Conservation (phyloP, 192 early-diverging fungal genomes). For the Linnemannia hyalina region DNA sequence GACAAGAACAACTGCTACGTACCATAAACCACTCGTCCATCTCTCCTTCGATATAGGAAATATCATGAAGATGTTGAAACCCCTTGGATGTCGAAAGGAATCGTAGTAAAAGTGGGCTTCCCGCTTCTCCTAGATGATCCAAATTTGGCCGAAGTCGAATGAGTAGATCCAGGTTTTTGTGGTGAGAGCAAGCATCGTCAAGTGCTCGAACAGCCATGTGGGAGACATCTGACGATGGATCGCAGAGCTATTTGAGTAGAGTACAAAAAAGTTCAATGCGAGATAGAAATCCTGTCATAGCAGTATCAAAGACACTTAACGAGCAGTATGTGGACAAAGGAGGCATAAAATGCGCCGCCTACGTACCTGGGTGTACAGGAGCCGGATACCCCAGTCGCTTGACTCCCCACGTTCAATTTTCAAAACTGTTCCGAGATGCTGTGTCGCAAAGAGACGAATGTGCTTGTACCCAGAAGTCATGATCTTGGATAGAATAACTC, state of each 20-base stretch:
- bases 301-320: not conserved
- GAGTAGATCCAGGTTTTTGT: constrained; percentile 76
- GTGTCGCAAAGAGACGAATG: constrained; percentile 81
- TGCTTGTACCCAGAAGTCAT: constrained; percentile 89
- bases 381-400: constrained; percentile 78
- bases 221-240: constrained; percentile 78
- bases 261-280: not conserved
- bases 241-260: constrained; percentile 69
- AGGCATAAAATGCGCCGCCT: not conserved
- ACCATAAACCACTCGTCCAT: constrained; percentile 90
- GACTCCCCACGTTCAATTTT: constrained; percentile 69
- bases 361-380: constrained; percentile 75
- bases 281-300: not conserved
- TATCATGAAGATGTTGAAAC: constrained; percentile 75
- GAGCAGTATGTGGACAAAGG: not conserved
- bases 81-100: constrained; percentile 81
- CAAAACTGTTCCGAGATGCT: constrained; percentile 76
- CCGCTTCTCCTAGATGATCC: constrained; percentile 79
- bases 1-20: constrained; percentile 1
- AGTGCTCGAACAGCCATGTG: constrained; percentile 77
- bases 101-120: constrained; percentile 74
- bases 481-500: constrained; percentile 84
- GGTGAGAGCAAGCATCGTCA: constrained; percentile 76
- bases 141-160: constrained; percentile 78
- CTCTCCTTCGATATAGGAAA: constrained; percentile 81